A percentile compares a stretch with the other conserved stretches of the same genome.
Conservation (phyloP, 345 rosid species). For the Angophora floribunda region DNA sequence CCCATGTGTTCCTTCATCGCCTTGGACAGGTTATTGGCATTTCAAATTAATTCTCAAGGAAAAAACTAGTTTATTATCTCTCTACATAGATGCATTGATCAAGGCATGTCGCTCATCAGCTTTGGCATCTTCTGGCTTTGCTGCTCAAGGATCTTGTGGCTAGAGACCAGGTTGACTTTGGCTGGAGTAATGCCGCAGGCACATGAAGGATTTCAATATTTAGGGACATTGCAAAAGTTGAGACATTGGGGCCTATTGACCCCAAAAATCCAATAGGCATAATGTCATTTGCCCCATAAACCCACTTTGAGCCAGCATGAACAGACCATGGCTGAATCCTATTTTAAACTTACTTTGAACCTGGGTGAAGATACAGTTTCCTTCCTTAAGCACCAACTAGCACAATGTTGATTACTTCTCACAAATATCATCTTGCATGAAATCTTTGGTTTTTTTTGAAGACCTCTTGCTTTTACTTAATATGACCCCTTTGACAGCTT, state of each 20-base stretch:
- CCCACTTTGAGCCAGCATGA: neutral
- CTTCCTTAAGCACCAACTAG: neutral
- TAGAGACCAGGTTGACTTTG: neutral
- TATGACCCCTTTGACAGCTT: conserved; percentile 28
- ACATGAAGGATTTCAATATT: neutral
- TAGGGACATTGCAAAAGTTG: neutral
- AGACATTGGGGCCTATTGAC: neutral
- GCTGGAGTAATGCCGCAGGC: neutral
- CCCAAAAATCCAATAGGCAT: neutral
- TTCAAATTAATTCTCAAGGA: neutral
- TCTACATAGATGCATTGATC: neutral
- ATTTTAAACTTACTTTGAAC: neutral
- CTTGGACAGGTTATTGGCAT: neutral
- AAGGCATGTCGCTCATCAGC: neutral
- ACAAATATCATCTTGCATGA: neutral
- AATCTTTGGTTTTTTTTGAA: neutral
- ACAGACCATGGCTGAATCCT: neutral
- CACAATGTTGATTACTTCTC: neutral
- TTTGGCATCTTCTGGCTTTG: neutral
- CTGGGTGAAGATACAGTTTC: neutral
- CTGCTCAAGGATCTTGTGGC: neutral
- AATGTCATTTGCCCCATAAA: neutral
- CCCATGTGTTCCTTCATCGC: neutral
- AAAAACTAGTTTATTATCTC: neutral
- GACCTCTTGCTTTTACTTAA: neutral